A percentile compares a stretch with the other conserved stretches of the same genome.
These are phyloP conservation scores for Populus ilicifolia DNA, from an alignment of 345 rosid genomes.

Conservation along the genomic window DNA sequence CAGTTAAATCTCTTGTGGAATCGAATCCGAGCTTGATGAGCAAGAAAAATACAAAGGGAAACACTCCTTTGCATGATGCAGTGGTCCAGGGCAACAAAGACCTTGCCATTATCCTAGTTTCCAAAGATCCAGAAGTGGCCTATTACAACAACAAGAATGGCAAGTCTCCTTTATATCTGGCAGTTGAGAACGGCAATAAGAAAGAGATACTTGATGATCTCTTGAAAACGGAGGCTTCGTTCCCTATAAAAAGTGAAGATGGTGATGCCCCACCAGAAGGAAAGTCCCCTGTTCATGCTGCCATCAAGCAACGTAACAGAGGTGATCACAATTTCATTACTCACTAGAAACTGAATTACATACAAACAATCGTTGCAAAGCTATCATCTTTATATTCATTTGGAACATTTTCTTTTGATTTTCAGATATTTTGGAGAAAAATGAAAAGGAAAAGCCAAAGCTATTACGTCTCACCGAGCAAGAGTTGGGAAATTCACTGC, in stretches of 20 bases:
- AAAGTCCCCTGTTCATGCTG: neutral
- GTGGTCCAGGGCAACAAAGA: neutral
- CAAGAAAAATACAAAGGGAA: neutral
- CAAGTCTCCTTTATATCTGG: conserved; percentile 3
- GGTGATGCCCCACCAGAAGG: neutral
- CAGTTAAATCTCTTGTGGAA: neutral
- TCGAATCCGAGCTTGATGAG: neutral
- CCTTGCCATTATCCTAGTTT: accelerated
- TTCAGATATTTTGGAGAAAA: conserved; percentile 12
- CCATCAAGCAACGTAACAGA: neutral
- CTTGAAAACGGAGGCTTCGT: neutral
- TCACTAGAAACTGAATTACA: neutral
- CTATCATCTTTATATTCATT: neutral
- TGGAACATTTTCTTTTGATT: neutral
- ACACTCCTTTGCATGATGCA: conserved; percentile 4
- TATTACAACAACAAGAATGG: neutral
- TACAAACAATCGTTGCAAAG: neutral
- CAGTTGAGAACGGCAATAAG: neutral
- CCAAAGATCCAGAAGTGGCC: neutral
- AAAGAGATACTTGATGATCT: neutral
- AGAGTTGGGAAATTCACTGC: conserved; percentile 12
- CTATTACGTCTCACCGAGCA: conserved; percentile 10
- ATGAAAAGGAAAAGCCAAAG: conserved; percentile 2
- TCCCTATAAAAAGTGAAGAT: neutral
- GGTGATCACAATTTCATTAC: neutral